Evolutionary conservation across 345 rosid species (phyloP).

Genomic region (Cardiospermum halicacabum): DNA sequence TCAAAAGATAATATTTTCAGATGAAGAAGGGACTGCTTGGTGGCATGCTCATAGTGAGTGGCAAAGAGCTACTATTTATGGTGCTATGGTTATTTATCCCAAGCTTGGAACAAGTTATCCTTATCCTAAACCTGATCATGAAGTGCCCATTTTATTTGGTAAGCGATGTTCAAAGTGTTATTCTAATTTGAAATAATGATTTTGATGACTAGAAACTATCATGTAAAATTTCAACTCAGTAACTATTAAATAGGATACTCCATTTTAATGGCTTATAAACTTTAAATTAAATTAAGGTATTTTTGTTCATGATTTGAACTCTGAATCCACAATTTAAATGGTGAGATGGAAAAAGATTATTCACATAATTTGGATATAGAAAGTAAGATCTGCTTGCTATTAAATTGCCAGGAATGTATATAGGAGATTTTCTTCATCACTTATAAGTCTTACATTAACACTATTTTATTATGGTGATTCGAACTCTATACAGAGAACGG

Average conservation of each 20-base stretch:
- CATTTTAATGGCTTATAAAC: neutral
- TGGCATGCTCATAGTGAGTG: conserved; percentile 39
- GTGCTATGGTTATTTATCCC: conserved; percentile 28
- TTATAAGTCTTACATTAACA: too few relatives aligned
- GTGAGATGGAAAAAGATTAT: too few relatives aligned
- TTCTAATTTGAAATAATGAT: too few relatives aligned
- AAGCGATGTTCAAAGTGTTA: too few relatives aligned
- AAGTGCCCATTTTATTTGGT: conserved; percentile 29
- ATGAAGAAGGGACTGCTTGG: conserved; percentile 30
- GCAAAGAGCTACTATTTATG: conserved; percentile 33
- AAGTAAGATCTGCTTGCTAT: too few relatives aligned
- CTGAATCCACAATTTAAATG: too few relatives aligned
- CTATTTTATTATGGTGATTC: too few relatives aligned
- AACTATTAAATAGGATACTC: neutral
- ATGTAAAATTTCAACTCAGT: neutral
- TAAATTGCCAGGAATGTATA: too few relatives aligned
- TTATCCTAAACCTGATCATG: neutral
- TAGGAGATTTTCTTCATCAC: too few relatives aligned
- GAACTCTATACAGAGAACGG: too few relatives aligned
- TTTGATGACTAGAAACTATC: too few relatives aligned
- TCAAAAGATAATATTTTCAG: conserved; percentile 24
- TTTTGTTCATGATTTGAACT: neutral
- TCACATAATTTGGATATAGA: too few relatives aligned
- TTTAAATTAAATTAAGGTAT: neutral
- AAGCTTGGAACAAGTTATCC: conserved; percentile 8